Evolutionary conservation across 208 protist species (phyloP).

Genomic region (Trypanosoma theileri): DNA sequence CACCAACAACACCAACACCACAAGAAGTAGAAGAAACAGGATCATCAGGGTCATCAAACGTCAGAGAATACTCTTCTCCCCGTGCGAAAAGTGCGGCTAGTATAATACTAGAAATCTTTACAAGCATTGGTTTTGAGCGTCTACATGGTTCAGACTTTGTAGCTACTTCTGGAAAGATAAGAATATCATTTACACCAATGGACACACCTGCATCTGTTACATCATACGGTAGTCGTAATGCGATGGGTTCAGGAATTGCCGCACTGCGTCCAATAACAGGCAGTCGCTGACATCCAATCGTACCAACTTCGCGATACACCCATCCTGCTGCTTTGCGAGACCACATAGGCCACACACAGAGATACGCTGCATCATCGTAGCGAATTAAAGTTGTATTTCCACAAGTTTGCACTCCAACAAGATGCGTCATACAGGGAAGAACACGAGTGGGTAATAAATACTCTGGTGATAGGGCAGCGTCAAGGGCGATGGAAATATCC

Average conservation of each 20-base stretch:
- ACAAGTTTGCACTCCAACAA: slow-evolving; percentile 35
- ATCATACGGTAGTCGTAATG: slow-evolving; percentile 68
- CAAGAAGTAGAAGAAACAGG: too few relatives aligned
- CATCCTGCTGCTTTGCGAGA: slow-evolving; percentile 43
- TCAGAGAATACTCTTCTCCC: slow-evolving; percentile 20
- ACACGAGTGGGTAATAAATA: background rate
- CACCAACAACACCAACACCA: too few relatives aligned
- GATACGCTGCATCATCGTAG: slow-evolving; percentile 43
- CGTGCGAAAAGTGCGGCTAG: slow-evolving; percentile 22
- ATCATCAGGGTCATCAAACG: background rate
- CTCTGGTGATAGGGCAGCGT: slow-evolving; percentile 6
- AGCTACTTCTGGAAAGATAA: slow-evolving; percentile 47
- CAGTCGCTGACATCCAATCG: slow-evolving; percentile 28
- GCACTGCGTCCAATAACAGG: slow-evolving; percentile 40
- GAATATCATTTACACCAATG: slow-evolving; percentile 52
- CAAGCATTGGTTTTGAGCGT: slow-evolving; percentile 9
- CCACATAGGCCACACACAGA: slow-evolving; percentile 72
- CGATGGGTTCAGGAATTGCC: slow-evolving; percentile 47
- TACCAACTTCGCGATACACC: slow-evolving; percentile 40
- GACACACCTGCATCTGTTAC: slow-evolving; percentile 50
- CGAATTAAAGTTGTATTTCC: slow-evolving; percentile 66
- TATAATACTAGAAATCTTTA: slow-evolving; percentile 26
- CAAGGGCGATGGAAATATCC: slow-evolving; percentile 21
- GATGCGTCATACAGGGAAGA: slow-evolving; percentile 19
- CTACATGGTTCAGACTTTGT: background rate